These are phyloP conservation scores for Perilla frutescens DNA, from an alignment of 257 asterid species.

Conservation along the genomic window DNA sequence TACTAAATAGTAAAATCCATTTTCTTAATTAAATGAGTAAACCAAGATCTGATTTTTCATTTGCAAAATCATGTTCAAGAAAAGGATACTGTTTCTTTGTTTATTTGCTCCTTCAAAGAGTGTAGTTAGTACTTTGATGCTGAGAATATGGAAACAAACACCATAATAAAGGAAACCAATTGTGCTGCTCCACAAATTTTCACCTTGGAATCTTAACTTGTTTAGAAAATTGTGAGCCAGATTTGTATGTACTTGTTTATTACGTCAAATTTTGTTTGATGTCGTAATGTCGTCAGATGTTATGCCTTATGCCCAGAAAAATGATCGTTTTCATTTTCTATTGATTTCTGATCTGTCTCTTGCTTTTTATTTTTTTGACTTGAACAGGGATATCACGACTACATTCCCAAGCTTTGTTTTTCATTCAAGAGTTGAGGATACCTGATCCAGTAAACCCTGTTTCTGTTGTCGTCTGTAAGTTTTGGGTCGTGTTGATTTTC, in stretches of 20 bases:
- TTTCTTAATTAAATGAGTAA: neutral
- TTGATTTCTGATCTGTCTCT: slow-evolving; percentile 11
- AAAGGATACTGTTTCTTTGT: neutral
- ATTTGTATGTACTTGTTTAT: neutral
- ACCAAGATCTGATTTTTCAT: neutral
- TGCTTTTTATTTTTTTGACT: neutral
- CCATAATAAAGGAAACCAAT: neutral
- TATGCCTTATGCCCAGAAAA: no score
- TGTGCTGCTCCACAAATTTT: neutral
- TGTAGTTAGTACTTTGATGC: neutral
- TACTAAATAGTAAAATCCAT: neutral
- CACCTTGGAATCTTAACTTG: neutral
- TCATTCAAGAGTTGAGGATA: slow-evolving; percentile 93
- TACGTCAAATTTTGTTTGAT: neutral
- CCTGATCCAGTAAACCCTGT: slow-evolving; percentile 49
- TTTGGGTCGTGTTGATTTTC: slow-evolving; percentile 27
- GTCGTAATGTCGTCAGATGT: no score
- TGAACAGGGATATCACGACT: slow-evolving; percentile 54
- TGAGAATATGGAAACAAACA: neutral
- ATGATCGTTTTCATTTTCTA: neutral
- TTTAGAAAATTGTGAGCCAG: neutral
- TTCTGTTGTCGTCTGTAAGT: slow-evolving; percentile 26
- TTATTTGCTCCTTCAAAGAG: slow-evolving; percentile 10
- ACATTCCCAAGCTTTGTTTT: slow-evolving; percentile 96
- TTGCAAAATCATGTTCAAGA: neutral